Evolutionary conservation across 2,329 filamentous ascomycete genomes (phyloP).

Genomic region (Cladosporium sp.): DNA sequence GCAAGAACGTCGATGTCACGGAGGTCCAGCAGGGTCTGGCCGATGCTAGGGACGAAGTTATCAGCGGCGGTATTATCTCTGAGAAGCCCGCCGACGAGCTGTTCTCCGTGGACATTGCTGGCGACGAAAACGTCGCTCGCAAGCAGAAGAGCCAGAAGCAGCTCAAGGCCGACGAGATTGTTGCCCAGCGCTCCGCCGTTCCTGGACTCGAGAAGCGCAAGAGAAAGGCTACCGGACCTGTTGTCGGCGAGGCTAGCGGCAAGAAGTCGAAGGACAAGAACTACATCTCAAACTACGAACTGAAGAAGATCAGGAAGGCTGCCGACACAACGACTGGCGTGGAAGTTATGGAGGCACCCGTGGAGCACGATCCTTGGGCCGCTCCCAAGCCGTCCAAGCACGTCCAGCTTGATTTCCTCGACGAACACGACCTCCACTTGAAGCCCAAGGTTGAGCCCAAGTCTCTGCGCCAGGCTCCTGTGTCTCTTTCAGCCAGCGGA

Average conservation of each 20-base stretch:
- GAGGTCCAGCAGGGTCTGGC: slow-evolving; percentile 82
- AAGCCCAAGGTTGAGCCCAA: slow-evolving; percentile 69
- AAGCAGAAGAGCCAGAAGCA: slow-evolving; percentile 70
- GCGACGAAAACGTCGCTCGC: slow-evolving; percentile 67
- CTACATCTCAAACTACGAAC: slow-evolving; percentile 76
- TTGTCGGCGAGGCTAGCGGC: slow-evolving; percentile 62
- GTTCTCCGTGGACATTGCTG: slow-evolving; percentile 77
- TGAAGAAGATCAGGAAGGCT: slow-evolving; percentile 72
- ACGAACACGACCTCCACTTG: slow-evolving; percentile 39
- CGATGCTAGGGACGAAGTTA: slow-evolving; percentile 83
- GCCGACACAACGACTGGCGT: slow-evolving; percentile 68
- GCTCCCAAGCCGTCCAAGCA: slow-evolving; percentile 52
- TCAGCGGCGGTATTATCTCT: slow-evolving; percentile 81
- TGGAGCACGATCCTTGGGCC: slow-evolving; percentile 76
- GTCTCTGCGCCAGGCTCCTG: slow-evolving; percentile 73
- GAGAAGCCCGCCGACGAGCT: slow-evolving; percentile 82
- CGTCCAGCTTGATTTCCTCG: slow-evolving; percentile 64
- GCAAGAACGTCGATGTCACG: slow-evolving; percentile 94
- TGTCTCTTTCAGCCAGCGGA: slow-evolving; percentile 80
- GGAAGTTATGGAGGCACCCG: slow-evolving; percentile 56
- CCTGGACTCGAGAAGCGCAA: slow-evolving; percentile 79
- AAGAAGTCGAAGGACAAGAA: slow-evolving; percentile 79
- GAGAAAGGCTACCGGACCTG: slow-evolving; percentile 69
- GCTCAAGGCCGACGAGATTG: slow-evolving; percentile 88
- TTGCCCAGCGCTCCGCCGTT: slow-evolving; percentile 78